Conservation (phyloP, 768 basidiomycete species). For the Suillus americanus region DNA sequence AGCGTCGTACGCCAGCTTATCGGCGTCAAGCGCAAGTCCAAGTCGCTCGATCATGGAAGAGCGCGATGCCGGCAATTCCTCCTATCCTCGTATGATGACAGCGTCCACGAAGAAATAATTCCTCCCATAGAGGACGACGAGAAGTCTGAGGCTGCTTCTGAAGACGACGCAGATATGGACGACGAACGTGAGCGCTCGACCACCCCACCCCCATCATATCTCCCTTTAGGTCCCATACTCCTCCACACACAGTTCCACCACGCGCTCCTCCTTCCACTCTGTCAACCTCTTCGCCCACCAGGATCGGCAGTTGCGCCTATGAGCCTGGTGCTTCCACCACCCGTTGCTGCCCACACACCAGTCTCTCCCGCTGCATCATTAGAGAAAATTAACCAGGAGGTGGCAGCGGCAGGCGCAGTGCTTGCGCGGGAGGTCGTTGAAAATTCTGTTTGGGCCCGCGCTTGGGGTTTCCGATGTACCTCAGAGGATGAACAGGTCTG, state of each 20-base stretch:
- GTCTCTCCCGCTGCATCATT: slow-evolving; percentile 78
- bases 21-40: slow-evolving; percentile 70
- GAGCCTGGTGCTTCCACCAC: slow-evolving; percentile 39
- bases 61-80: slow-evolving; percentile 41
- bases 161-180: slow-evolving; percentile 41
- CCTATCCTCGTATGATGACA: slow-evolving; percentile 41
- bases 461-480: slow-evolving; percentile 44
- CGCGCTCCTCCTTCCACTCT: slow-evolving; percentile 56
- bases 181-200: slow-evolving; percentile 43
- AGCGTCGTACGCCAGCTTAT: slow-evolving; percentile 67
- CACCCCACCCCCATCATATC: slow-evolving; percentile 70
- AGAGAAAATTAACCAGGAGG: slow-evolving; percentile 58
- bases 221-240: slow-evolving; percentile 69
- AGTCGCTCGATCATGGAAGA: slow-evolving; percentile 40
- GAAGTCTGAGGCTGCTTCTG: slow-evolving; percentile 39
- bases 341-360: slow-evolving; percentile 70
- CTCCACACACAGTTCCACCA: slow-evolving; percentile 72
- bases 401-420: slow-evolving; percentile 65
- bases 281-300: slow-evolving; percentile 59
- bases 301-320: slow-evolving; percentile 50
- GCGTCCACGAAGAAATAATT: slow-evolving; percentile 27
- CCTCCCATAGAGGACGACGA: slow-evolving; percentile 29
- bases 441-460: slow-evolving; percentile 66
- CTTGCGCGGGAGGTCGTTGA: slow-evolving; percentile 72
- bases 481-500: slow-evolving; percentile 36